Conservation (phyloP, 192 early-diverging fungal species). For the Cetraspora pellucida region DNA sequence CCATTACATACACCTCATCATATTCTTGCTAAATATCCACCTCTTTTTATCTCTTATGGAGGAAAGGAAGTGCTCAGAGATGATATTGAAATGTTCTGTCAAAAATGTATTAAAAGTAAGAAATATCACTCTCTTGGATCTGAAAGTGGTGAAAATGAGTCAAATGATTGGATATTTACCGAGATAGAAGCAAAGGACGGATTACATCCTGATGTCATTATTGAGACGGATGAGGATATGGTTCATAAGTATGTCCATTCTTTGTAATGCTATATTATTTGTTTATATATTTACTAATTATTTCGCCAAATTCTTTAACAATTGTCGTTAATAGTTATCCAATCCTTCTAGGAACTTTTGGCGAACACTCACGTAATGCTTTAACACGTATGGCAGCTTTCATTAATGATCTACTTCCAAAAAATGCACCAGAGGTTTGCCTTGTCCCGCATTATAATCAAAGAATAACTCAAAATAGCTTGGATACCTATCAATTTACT, state of each 20-base stretch:
- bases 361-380: background rate
- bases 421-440: too few species aligned
- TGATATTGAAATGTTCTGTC: constrained; percentile 25
- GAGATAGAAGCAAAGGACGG: background rate
- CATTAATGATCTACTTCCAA: background rate
- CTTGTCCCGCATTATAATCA: too few species aligned
- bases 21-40: constrained; percentile 28
- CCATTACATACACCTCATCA: background rate
- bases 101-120: constrained; percentile 26
- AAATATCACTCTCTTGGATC: background rate
- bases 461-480: too few species aligned
- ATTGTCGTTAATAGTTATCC: background rate
- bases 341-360: background rate
- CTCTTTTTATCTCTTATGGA: constrained; percentile 20
- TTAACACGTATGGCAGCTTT: background rate
- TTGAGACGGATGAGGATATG: constrained; percentile 17
- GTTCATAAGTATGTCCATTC: constrained; percentile 11
- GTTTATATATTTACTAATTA: background rate
- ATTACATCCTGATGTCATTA: background rate
- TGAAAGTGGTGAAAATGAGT: background rate
- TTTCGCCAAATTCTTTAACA: background rate
- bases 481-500: too few species aligned
- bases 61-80: constrained; percentile 29
- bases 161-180: too few species aligned
- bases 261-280: background rate